phyloP scores from a whole-genome alignment of 1,284 basidiomycete species.

The Salmacisia buchloeana region DNA sequence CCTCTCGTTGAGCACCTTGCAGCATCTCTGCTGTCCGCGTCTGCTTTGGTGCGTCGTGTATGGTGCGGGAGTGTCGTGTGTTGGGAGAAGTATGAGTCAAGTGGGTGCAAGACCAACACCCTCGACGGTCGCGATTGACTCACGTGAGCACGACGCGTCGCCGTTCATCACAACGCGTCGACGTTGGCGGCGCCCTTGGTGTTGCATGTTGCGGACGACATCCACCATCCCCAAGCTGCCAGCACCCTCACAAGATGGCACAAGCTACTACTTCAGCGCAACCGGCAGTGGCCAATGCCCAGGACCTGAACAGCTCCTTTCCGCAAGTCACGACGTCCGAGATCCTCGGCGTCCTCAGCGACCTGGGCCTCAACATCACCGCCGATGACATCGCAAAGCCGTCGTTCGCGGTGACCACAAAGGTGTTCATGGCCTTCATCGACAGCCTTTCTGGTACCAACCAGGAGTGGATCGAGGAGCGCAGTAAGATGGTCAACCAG shows the following conservation, averaged over 20 bases:
- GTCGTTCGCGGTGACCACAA: conserved; percentile 29
- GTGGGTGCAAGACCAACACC: background rate
- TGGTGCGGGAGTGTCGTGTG: background rate
- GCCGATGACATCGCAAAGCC: conserved; percentile 40
- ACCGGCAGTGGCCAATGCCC: background rate
- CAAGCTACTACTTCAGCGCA: background rate
- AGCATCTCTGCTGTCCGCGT: background rate
- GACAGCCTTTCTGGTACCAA: conserved; percentile 35
- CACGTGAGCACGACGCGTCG: background rate
- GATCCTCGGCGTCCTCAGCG: conserved; percentile 34
- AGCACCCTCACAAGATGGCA: no score
- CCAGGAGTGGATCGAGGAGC: conserved; percentile 36
- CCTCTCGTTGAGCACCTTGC: no score
- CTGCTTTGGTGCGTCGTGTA: background rate
- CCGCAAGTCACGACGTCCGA: conserved; percentile 38
- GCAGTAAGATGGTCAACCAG: conserved; percentile 20
- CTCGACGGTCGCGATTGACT: background rate
- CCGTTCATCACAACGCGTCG: no score
- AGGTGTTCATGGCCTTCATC: conserved; percentile 39
- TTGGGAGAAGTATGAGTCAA: background rate
- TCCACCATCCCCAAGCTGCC: no score
- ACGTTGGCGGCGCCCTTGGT: no score
- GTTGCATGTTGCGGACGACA: no score
- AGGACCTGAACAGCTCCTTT: conserved; percentile 22
- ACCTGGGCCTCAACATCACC: conserved; percentile 33